phyloP scores from a whole-genome alignment of 2,329 filamentous ascomycete species.

The Dactylellina parvicollis region DNA sequence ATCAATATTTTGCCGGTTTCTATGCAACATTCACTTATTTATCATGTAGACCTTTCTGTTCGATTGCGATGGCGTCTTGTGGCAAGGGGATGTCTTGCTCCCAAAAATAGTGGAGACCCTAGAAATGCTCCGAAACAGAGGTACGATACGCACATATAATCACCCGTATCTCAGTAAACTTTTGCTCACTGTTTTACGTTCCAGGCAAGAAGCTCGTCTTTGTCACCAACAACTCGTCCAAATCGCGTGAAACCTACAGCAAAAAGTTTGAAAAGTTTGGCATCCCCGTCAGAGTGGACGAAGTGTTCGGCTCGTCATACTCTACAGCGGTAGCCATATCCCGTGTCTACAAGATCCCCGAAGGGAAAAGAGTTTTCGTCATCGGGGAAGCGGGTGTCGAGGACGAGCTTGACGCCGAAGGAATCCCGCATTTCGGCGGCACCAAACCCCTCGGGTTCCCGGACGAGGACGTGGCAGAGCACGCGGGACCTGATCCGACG shows the following conservation, averaged over 20 bases:
- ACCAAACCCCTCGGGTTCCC: constrained; percentile 69
- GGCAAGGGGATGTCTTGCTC: constrained; percentile 93
- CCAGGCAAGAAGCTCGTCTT: constrained; percentile 91
- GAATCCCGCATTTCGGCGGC: constrained; percentile 82
- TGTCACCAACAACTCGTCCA: constrained; percentile 98
- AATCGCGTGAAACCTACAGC: constrained; percentile 89
- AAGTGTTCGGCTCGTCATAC: constrained; percentile 96
- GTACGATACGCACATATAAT: constrained; percentile 63
- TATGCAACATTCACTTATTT: neutral
- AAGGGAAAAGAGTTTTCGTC: constrained; percentile 89
- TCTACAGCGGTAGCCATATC: constrained; percentile 95
- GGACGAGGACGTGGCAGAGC: constrained; percentile 58
- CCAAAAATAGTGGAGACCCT: constrained; percentile 86
- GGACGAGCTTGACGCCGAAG: constrained; percentile 82
- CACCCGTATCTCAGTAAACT: constrained; percentile 1
- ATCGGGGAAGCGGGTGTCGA: constrained; percentile 92
- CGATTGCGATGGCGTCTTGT: constrained; percentile 97
- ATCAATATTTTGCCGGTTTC: neutral
- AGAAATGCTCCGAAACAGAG: constrained; percentile 80
- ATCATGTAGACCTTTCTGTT: constrained; percentile 81
- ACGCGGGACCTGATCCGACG: constrained; percentile 78
- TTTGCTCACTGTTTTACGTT: constrained; percentile 1
- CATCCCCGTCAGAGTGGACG: constrained; percentile 82
- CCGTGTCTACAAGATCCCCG: constrained; percentile 82
- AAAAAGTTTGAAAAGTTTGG: constrained; percentile 86